Conservation (phyloP, 1,139 yeast species). For the Candida labiduridarum region DNA sequence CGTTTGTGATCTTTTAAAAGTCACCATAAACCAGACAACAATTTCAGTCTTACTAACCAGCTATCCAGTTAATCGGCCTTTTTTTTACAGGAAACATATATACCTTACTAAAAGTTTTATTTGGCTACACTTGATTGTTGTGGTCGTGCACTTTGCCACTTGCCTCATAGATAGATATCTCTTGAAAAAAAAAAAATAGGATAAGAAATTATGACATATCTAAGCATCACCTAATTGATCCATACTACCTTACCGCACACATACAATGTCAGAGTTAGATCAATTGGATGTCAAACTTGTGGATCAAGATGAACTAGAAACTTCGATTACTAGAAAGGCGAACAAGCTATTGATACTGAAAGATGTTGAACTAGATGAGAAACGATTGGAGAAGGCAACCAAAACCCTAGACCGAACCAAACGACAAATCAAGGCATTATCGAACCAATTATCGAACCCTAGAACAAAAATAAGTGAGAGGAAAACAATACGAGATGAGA, state of each 20-base stretch:
- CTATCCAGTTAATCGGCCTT: too few relatives aligned
- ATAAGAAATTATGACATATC: not conserved
- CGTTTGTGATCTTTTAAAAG: too few relatives aligned
- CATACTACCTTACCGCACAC: not conserved
- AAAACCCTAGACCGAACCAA: constrained; percentile 47
- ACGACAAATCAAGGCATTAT: constrained; percentile 47
- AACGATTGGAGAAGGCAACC: constrained; percentile 67
- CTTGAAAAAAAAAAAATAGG: not conserved
- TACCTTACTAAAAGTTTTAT: too few relatives aligned
- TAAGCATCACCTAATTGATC: not conserved
- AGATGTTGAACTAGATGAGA: constrained; percentile 73
- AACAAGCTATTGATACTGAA: constrained; percentile 59
- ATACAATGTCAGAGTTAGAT: constrained; percentile 7
- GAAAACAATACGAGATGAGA: constrained; percentile 55
- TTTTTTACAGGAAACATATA: too few relatives aligned
- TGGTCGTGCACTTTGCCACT: too few relatives aligned
- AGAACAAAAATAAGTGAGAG: constrained; percentile 69
- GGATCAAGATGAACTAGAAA: constrained; percentile 77
- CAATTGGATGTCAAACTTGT: constrained; percentile 47
- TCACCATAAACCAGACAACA: too few relatives aligned
- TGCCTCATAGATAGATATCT: not conserved
- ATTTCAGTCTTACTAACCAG: too few relatives aligned
- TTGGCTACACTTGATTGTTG: too few relatives aligned
- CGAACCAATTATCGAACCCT: constrained; percentile 52
- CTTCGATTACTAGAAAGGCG: constrained; percentile 70